Conservation (phyloP, 768 basidiomycete species). For the Termitomyces sp. region DNA sequence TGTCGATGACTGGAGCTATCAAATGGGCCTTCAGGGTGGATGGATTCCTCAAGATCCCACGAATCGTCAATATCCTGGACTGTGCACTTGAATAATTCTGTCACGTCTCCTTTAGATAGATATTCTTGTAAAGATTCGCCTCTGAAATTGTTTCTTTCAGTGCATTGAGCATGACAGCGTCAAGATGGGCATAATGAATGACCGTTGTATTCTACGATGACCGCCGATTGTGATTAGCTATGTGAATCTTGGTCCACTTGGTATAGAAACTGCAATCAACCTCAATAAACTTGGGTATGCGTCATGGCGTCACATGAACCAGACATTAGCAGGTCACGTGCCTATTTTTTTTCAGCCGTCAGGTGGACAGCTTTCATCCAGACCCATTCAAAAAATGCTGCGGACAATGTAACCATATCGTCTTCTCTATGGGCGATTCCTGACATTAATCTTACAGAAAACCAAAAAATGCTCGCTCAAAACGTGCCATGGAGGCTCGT, state of each 20-base stretch:
- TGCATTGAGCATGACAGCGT: no score
- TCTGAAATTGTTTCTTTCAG: neutral
- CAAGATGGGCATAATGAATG: no score
- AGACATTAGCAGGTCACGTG: neutral
- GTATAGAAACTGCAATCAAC: no score
- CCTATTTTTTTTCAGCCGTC: neutral
- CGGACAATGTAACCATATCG: conserved; percentile 6
- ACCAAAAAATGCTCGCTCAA: conserved; percentile 94
- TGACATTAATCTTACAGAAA: conserved; percentile 36
- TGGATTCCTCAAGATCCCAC: conserved; percentile 74
- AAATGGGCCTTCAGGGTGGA: conserved; percentile 65
- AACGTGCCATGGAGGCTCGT: conserved; percentile 80
- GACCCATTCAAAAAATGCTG: conserved; percentile 3
- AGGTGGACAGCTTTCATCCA: neutral
- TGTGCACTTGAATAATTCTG: conserved; percentile 35
- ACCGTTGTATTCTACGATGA: no score
- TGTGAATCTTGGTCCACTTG: no score
- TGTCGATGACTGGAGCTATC: conserved; percentile 74
- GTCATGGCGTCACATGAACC: no score
- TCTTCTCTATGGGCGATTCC: neutral
- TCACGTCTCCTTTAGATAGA: neutral
- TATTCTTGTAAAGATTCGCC: neutral
- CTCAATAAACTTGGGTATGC: no score
- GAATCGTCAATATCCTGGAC: conserved; percentile 56
- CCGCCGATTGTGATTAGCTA: no score